A percentile compares a stretch with the other conserved stretches of the same genome.
Conservation (phyloP, 2,329 filamentous ascomycete genomes). For the Chaetothyriales sp. region DNA sequence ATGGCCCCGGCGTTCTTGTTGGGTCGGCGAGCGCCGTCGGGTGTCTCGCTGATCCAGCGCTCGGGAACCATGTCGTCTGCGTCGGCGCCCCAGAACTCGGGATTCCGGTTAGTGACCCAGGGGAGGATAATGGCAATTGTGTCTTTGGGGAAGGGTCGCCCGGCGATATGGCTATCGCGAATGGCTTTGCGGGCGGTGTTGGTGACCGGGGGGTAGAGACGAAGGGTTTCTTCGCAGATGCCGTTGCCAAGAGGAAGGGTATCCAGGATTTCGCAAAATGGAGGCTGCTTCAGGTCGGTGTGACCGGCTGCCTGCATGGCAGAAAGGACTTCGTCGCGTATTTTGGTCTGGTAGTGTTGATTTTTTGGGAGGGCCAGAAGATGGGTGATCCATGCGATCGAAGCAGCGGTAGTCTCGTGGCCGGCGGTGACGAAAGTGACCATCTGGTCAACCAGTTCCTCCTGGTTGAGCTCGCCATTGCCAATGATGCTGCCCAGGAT, state of each 20-base stretch:
- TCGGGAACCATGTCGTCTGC: conserved; percentile 61
- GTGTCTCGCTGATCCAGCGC: conserved; percentile 42
- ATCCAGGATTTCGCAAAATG: conserved; percentile 40
- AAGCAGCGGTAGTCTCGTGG: conserved; percentile 18
- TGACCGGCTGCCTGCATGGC: conserved; percentile 46
- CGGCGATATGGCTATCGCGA: conserved; percentile 29
- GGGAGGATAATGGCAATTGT: conserved; percentile 29
- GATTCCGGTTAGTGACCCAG: conserved; percentile 47
- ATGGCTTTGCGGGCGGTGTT: conserved; percentile 26
- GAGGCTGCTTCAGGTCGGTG: conserved; percentile 4
- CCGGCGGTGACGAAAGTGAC: conserved; percentile 76
- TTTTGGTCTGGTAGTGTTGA: not conserved
- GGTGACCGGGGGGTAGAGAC: conserved; percentile 28
- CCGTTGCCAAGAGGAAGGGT: conserved; percentile 47
- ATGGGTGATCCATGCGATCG: conserved; percentile 14
- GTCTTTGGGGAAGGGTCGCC: conserved; percentile 35
- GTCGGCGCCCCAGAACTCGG: conserved; percentile 58
- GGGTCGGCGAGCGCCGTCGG: conserved; percentile 27
- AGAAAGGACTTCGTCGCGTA: not conserved
- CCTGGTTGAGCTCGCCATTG: conserved; percentile 42
- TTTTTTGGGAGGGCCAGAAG: not conserved
- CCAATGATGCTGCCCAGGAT: not conserved
- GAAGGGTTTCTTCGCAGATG: conserved; percentile 25
- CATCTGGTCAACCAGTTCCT: conserved; percentile 67
- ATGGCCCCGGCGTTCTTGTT: conserved; percentile 33